A percentile compares a stretch with the other conserved stretches of the same genome.
These are phyloP conservation scores for Filosporella fistucella DNA, from an alignment of 495 filamentous ascomycete genomes.

Conservation along the genomic window DNA sequence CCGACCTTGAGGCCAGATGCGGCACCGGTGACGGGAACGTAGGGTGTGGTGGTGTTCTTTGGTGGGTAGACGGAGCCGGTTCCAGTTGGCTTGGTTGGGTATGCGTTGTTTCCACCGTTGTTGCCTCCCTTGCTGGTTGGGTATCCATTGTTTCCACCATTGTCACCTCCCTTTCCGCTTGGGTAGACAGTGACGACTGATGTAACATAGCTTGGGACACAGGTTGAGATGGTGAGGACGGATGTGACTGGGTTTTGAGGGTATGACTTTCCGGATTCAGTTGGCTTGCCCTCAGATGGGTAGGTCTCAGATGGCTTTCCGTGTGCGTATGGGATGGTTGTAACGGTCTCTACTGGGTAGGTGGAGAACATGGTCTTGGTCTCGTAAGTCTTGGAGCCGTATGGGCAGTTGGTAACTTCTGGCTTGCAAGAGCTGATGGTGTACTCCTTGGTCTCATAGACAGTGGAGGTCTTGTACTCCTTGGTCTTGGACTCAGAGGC, in stretches of 20 bases:
- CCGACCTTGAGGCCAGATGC: slow-evolving; percentile 27
- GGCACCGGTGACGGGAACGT: slow-evolving; percentile 27
- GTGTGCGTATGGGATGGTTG: slow-evolving; percentile 17
- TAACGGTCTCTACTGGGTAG: slow-evolving; percentile 29
- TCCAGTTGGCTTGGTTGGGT: slow-evolving; percentile 6
- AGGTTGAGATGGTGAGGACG: slow-evolving; percentile 34
- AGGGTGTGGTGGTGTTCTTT: slow-evolving; percentile 12
- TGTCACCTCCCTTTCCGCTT: no score
- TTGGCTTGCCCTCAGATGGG: no score
- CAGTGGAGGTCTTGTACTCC: slow-evolving; percentile 19
- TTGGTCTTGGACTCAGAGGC: slow-evolving; percentile 16
- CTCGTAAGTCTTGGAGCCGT: background rate
- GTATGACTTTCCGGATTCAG: no score
- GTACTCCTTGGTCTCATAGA: slow-evolving; percentile 20
- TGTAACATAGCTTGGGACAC: slow-evolving; percentile 20
- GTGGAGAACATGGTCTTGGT: slow-evolving; percentile 17
- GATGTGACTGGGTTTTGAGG: slow-evolving; percentile 31
- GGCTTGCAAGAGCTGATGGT: slow-evolving; percentile 35
- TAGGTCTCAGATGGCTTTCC: no score
- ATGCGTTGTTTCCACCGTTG: no score
- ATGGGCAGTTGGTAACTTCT: background rate
- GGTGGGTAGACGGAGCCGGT: background rate
- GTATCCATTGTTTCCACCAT: no score
- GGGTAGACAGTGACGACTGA: slow-evolving; percentile 17
- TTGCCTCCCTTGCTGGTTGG: no score